These are phyloP conservation scores for Lentinus brumalis DNA, from an alignment of 768 basidiomycete genomes.

Conservation along the genomic window DNA sequence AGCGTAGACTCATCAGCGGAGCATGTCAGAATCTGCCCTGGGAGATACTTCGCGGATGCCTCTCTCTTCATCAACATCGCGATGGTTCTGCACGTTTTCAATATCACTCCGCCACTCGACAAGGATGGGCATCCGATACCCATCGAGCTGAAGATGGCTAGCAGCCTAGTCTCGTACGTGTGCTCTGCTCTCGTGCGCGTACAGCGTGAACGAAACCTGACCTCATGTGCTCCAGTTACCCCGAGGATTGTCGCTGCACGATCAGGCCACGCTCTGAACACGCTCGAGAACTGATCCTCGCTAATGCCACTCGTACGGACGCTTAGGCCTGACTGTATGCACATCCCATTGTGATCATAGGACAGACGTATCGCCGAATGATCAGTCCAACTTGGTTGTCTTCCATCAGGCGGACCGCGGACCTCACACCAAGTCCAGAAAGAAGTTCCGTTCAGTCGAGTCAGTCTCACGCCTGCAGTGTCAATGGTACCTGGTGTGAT, in stretches of 20 bases:
- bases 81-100: slow-evolving; percentile 8
- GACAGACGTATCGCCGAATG: too few relatives aligned
- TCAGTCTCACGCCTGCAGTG: too few relatives aligned
- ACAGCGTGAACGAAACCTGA: not conserved
- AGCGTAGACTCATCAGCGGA: too few relatives aligned
- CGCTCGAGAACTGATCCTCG: not conserved
- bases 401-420: too few relatives aligned
- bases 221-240: not conserved
- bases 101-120: slow-evolving; percentile 13
- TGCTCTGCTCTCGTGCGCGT: not conserved
- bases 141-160: not conserved
- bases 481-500: too few relatives aligned
- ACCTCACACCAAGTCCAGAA: too few relatives aligned
- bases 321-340: too few relatives aligned
- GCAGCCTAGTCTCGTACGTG: slow-evolving; percentile 2
- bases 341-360: too few relatives aligned
- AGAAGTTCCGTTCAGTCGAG: too few relatives aligned
- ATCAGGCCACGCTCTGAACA: slow-evolving; percentile 10
- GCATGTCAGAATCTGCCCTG: slow-evolving; percentile 41
- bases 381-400: too few relatives aligned
- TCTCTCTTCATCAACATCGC: slow-evolving; percentile 44
- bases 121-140: not conserved
- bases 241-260: slow-evolving; percentile 7
- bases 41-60: slow-evolving; percentile 46
- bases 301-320: too few relatives aligned